phyloP scores from a whole-genome alignment of 371 early-diverging fungal species.

The Lichtheimia ramosa region DNA sequence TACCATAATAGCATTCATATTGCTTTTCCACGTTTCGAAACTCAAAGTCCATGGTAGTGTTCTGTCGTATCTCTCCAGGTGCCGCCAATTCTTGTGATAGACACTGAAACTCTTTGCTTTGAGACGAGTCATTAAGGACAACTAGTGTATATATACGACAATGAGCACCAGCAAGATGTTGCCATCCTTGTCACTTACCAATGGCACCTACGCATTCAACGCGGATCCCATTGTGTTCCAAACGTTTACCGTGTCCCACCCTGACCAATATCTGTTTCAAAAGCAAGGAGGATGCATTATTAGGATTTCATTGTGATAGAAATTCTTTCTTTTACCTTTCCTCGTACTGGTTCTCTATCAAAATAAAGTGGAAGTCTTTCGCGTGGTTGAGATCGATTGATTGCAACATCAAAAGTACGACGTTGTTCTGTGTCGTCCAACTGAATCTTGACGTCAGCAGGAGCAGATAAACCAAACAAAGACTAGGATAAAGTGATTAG shows the following conservation, averaged over 20 bases:
- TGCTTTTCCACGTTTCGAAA: constrained; percentile 93
- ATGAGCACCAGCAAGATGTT: too few relatives aligned
- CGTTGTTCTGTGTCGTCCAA: constrained; percentile 5
- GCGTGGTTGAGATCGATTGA: constrained; percentile 22
- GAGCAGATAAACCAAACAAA: constrained; percentile 8
- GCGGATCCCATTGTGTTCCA: constrained; percentile 97
- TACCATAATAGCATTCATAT: constrained; percentile 89
- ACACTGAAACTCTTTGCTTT: constrained; percentile 92
- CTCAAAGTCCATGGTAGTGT: constrained; percentile 79
- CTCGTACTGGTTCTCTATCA: constrained; percentile 94
- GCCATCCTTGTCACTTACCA: constrained; percentile 48
- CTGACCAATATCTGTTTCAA: constrained; percentile 73
- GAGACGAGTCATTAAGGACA: constrained; percentile 92
- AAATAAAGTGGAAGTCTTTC: constrained; percentile 90
- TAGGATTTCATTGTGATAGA: too few relatives aligned
- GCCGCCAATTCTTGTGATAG: constrained; percentile 87
- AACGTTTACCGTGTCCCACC: constrained; percentile 84
- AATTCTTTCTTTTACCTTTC: constrained; percentile 68
- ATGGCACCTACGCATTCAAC: constrained; percentile 95
- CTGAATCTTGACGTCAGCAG: constrained; percentile 5
- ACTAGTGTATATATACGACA: neutral
- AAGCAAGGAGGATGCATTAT: neutral
- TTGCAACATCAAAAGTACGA: neutral
- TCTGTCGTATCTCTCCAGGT: constrained; percentile 83
- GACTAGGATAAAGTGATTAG: neutral